phyloP scores from a whole-genome alignment of 345 rosid species.

The Lepidium sativum region DNA sequence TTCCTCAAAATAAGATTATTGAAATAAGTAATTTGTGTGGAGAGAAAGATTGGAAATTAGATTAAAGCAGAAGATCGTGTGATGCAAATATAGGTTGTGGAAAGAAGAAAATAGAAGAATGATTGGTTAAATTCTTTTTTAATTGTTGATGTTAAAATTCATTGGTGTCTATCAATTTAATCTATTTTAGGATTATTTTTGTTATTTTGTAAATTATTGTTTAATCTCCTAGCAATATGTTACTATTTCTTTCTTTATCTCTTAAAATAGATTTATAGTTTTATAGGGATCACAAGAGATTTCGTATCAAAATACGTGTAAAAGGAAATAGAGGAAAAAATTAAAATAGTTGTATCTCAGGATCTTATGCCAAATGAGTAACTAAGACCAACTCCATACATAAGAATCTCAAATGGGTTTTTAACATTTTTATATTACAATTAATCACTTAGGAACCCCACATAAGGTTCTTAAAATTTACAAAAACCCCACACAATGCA shows the following conservation, averaged over 20 bases:
- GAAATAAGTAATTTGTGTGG: not conserved
- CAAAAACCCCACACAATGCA: conserved; percentile 55
- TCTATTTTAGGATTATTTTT: conserved; percentile 3
- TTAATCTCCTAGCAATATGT: not conserved
- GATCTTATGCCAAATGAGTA: not conserved
- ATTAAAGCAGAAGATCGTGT: conserved; percentile 8
- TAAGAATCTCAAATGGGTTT: no score
- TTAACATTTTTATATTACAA: no score
- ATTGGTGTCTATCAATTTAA: conserved; percentile 10
- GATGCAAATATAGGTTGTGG: conserved; percentile 26
- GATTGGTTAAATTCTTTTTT: conserved; percentile 6
- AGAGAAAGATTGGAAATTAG: not conserved
- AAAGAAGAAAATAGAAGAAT: not conserved
- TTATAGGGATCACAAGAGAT: not conserved
- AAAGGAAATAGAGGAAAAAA: not conserved
- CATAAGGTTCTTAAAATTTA: no score
- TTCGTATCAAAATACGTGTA: not conserved
- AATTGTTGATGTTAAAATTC: not conserved
- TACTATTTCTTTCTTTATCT: conserved; percentile 7
- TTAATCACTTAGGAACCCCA: no score
- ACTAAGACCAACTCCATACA: no score
- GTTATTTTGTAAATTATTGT: conserved; percentile 2
- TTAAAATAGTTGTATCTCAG: not conserved
- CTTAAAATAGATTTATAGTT: conserved; percentile 15
- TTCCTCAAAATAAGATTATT: not conserved